phyloP scores from a whole-genome alignment of 768 basidiomycete genomes.

The Gyrodon lividus region DNA sequence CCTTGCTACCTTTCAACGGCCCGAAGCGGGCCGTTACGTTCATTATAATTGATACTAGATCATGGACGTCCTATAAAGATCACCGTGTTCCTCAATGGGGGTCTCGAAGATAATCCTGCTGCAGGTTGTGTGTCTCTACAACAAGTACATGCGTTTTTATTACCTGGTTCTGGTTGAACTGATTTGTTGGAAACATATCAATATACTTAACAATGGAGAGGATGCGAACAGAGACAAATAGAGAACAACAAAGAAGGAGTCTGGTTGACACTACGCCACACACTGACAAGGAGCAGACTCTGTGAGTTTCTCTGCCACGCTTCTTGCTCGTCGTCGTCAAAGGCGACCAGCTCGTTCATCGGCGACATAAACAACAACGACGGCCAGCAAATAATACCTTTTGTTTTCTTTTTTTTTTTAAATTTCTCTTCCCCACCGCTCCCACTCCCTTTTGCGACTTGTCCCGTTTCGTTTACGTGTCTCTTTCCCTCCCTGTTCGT shows the following conservation, averaged over 20 bases:
- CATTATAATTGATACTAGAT: too few species aligned
- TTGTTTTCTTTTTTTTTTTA: conserved; percentile 14
- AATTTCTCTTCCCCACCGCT: conserved; percentile 17
- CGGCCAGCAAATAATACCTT: conserved; percentile 3
- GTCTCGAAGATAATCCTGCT: not conserved
- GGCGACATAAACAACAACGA: conserved; percentile 1
- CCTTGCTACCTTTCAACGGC: too few species aligned
- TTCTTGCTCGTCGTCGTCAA: conserved; percentile 33
- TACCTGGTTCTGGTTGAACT: not conserved
- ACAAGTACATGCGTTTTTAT: not conserved
- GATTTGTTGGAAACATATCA: not conserved
- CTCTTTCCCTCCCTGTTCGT: conserved; percentile 39
- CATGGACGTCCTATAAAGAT: not conserved
- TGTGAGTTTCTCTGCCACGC: conserved; percentile 30
- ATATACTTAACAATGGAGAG: not conserved
- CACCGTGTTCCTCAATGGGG: not conserved
- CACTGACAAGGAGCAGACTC: conserved; percentile 8
- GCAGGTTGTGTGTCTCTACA: not conserved
- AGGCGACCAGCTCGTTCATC: conserved; percentile 26
- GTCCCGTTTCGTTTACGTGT: conserved; percentile 26
- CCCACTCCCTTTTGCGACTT: conserved; percentile 10
- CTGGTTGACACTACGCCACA: not conserved
- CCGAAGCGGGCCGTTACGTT: too few species aligned
- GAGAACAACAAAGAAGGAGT: conserved; percentile 4
- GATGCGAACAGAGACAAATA: conserved; percentile 20